phyloP scores from a whole-genome alignment of 2,329 filamentous ascomycete species.

The Trichoderma breve region DNA sequence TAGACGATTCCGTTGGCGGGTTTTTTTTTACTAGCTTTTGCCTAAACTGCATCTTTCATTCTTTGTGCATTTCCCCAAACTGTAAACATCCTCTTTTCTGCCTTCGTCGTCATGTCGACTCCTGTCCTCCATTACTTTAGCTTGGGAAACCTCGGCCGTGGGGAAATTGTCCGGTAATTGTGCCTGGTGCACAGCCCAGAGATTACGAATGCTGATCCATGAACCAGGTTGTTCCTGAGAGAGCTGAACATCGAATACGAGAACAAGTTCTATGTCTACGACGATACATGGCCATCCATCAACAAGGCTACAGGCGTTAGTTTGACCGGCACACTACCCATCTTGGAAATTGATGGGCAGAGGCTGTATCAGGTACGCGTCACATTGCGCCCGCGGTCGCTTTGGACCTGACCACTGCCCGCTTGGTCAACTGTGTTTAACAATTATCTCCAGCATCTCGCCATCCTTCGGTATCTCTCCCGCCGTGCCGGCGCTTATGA shows the following conservation, averaged over 20 bases:
- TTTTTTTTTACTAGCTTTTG: neutral
- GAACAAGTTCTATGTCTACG: conserved; percentile 30
- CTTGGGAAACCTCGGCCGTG: conserved; percentile 7
- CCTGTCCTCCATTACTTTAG: neutral
- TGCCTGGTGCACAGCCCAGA: neutral
- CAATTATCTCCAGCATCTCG: conserved; percentile 3
- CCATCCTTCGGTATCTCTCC: conserved; percentile 37
- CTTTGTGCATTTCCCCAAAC: neutral
- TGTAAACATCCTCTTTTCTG: neutral
- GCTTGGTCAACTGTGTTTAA: conserved; percentile 22
- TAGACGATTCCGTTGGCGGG: neutral
- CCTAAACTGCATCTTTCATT: neutral
- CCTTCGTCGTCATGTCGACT: neutral
- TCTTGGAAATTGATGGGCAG: conserved; percentile 36
- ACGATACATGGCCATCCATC: conserved; percentile 24
- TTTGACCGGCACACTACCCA: conserved; percentile 35
- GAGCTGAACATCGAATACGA: conserved; percentile 27
- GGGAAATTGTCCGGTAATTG: conserved; percentile 11
- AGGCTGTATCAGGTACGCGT: conserved; percentile 25
- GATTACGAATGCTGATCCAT: neutral
- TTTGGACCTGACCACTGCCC: conserved; percentile 19
- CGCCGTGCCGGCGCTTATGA: conserved; percentile 38
- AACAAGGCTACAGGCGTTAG: conserved; percentile 29
- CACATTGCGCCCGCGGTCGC: conserved; percentile 24
- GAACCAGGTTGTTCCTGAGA: conserved; percentile 9